A percentile compares a stretch with the other conserved stretches of the same genome.
phyloP scores from a whole-genome alignment of 305 asterid genomes.

The Plantago rigida region DNA sequence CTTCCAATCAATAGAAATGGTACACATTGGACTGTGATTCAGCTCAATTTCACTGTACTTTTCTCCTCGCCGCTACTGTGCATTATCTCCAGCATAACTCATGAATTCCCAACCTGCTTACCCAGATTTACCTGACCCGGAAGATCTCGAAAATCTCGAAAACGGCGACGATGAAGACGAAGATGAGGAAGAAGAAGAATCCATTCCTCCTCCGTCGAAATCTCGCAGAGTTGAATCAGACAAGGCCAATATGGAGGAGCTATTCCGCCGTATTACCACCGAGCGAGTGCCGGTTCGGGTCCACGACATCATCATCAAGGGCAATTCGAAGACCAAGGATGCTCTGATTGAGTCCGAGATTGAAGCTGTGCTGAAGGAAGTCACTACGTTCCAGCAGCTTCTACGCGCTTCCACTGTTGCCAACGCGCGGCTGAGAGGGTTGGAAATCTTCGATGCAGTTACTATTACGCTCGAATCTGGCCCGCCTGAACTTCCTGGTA shows the following conservation, averaged over 20 bases:
- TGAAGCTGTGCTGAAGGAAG: constrained; percentile 46
- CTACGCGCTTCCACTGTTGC: constrained; percentile 52
- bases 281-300: constrained; percentile 69
- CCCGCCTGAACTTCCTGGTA: constrained; percentile 87
- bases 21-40: no score
- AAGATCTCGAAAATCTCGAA: constrained; percentile 32
- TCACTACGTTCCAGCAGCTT: constrained; percentile 60
- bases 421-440: constrained; percentile 47
- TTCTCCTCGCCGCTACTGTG: constrained; percentile 15
- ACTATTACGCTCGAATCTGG: constrained; percentile 69
- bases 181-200: constrained; percentile 36
- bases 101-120: constrained; percentile 25
- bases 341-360: constrained; percentile 57
- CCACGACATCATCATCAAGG: constrained; percentile 79
- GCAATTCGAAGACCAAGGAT: constrained; percentile 76
- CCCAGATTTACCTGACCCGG: constrained; percentile 24
- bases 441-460: constrained; percentile 76
- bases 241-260: constrained; percentile 46
- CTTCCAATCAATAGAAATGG: no score
- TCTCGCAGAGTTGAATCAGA: constrained; percentile 39
- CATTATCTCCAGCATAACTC: neutral
- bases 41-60: no score
- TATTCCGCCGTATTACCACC: constrained; percentile 48
- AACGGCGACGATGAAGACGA: constrained; percentile 34
- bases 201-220: constrained; percentile 31